Evolutionary conservation across 2,329 filamentous ascomycete species (phyloP).

Genomic region (Xylaria multiplex): DNA sequence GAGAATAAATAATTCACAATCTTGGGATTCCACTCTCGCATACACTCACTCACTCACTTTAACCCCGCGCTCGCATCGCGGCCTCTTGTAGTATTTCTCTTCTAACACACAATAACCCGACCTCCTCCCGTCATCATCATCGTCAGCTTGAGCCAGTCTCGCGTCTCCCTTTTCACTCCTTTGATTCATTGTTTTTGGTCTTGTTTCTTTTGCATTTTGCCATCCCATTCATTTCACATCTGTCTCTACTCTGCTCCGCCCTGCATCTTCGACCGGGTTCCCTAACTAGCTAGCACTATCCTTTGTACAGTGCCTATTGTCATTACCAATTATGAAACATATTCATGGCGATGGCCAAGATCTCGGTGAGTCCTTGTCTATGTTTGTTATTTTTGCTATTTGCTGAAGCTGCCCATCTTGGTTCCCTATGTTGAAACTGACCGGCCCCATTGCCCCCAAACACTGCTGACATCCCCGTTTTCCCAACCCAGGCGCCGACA

Average conservation of each 20-base stretch:
- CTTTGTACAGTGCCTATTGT: conserved; percentile 21
- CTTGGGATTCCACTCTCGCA: conserved; percentile 25
- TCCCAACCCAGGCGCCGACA: conserved; percentile 54
- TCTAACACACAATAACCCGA: conserved; percentile 1
- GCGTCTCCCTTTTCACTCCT: conserved; percentile 25
- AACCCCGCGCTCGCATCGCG: conserved; percentile 38
- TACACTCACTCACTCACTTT: conserved; percentile 15
- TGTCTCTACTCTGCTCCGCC: not conserved
- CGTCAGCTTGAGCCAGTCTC: conserved; percentile 38
- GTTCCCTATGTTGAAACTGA: conserved; percentile 34
- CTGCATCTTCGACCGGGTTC: conserved; percentile 8
- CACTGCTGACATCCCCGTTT: conserved; percentile 42
- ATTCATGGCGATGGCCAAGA: conserved; percentile 55
- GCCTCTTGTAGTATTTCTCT: conserved; percentile 28
- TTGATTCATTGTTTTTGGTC: conserved; percentile 12
- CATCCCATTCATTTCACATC: conserved; percentile 1
- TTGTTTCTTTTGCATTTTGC: conserved; percentile 22
- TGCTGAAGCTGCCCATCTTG: conserved; percentile 29
- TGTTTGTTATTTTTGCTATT: conserved; percentile 13
- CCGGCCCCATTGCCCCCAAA: conserved; percentile 16
- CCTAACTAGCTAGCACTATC: not conserved
- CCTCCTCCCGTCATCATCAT: conserved; percentile 4
- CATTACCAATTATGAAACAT: conserved; percentile 57
- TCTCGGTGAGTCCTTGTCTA: conserved; percentile 52
- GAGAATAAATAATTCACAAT: conserved; percentile 21